A percentile compares a stretch with the other conserved stretches of the same genome.
phyloP scores from a whole-genome alignment of 2,329 filamentous ascomycete species.

The Fusarium stilboides region DNA sequence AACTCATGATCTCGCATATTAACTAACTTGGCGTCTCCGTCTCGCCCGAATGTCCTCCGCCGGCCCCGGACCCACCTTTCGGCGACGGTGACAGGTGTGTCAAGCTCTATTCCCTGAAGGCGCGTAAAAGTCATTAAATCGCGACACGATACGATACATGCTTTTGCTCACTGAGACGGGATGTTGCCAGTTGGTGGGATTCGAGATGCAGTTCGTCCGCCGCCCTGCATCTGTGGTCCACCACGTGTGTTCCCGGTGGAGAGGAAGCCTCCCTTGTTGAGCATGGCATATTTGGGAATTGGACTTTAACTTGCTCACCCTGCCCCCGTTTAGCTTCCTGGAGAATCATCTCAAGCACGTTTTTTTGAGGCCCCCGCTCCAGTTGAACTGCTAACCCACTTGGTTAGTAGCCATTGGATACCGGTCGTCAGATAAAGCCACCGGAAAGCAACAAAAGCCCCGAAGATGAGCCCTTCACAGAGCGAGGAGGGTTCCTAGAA shows the following conservation, averaged over 20 bases:
- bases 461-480: slow-evolving; percentile 23
- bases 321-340: slow-evolving; percentile 12
- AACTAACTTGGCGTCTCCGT: slow-evolving; percentile 5
- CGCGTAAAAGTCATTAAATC: slow-evolving; percentile 7
- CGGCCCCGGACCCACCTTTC: slow-evolving; percentile 26
- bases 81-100: slow-evolving; percentile 11
- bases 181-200: slow-evolving; percentile 41
- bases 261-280: slow-evolving; percentile 11
- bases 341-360: slow-evolving; percentile 33
- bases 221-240: slow-evolving; percentile 47
- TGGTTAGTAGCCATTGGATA: slow-evolving; percentile 8
- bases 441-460: slow-evolving; percentile 22
- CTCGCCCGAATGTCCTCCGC: not conserved
- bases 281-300: not conserved
- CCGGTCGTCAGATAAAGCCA: slow-evolving; percentile 8
- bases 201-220: slow-evolving; percentile 47
- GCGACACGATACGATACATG: slow-evolving; percentile 6
- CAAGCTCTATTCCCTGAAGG: slow-evolving; percentile 21
- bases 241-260: slow-evolving; percentile 46
- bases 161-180: slow-evolving; percentile 2
- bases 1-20: slow-evolving; percentile 22
- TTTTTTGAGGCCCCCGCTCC: slow-evolving; percentile 25
- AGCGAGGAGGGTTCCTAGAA: slow-evolving; percentile 12
- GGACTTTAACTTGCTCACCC: slow-evolving; percentile 16
- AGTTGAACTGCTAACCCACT: slow-evolving; percentile 23